These are phyloP conservation scores for Pistacia integerrima DNA, from an alignment of 345 rosid genomes.

Conservation along the genomic window DNA sequence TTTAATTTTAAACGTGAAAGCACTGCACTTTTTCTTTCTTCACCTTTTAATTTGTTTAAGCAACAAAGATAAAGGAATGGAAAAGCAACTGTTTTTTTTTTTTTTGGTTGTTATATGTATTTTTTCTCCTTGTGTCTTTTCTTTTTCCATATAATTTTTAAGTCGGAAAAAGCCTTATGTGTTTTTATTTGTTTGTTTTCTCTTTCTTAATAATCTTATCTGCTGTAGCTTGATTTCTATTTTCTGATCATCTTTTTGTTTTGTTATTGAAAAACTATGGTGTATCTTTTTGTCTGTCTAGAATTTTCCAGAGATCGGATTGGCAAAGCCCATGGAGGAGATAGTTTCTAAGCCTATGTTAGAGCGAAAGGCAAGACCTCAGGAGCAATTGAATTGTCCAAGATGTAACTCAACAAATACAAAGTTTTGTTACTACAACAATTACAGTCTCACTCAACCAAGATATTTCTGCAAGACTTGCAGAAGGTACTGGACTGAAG, in stretches of 20 bases:
- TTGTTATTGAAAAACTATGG: slow-evolving; percentile 1
- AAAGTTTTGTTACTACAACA: slow-evolving; percentile 57
- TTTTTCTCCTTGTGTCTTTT: background rate
- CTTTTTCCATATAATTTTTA: background rate
- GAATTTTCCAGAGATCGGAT: slow-evolving; percentile 26
- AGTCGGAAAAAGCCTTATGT: slow-evolving; percentile 4
- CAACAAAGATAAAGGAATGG: slow-evolving; percentile 6
- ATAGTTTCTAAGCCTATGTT: slow-evolving; percentile 26
- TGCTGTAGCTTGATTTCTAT: background rate
- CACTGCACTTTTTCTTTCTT: slow-evolving; percentile 12
- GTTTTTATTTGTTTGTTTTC: slow-evolving; percentile 12
- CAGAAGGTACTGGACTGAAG: slow-evolving; percentile 64
- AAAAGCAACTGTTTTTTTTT: slow-evolving; percentile 11
- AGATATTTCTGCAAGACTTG: slow-evolving; percentile 61
- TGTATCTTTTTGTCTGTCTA: background rate
- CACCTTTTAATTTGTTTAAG: background rate
- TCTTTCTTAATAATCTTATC: background rate
- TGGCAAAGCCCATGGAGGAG: slow-evolving; percentile 37
- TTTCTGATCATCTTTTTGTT: background rate
- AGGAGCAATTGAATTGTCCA: slow-evolving; percentile 49
- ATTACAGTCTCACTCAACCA: slow-evolving; percentile 53
- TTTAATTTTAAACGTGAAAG: slow-evolving; percentile 26
- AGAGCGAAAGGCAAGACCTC: slow-evolving; percentile 44
- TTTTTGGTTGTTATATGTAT: slow-evolving; percentile 10
- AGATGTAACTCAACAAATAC: slow-evolving; percentile 54